Evolutionary conservation across 169 alveolate genomes (phyloP).

Genomic region (Toxoplasma gondii): DNA sequence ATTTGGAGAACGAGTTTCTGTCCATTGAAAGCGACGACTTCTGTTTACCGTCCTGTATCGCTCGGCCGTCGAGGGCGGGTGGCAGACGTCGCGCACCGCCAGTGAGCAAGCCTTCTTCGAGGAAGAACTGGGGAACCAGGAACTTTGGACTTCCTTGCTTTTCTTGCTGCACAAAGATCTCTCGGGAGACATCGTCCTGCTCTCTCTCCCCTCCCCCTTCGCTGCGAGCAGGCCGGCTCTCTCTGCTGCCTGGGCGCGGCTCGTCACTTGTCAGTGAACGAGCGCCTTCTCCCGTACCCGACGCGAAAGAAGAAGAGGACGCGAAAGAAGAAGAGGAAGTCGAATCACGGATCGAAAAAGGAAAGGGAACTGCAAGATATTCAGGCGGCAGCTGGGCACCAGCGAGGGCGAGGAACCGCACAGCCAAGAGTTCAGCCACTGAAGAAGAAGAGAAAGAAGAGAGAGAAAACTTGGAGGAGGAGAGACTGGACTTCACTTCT

Average conservation of each 20-base stretch:
- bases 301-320: background rate
- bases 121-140: background rate
- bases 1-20: no score
- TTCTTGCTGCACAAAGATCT: background rate
- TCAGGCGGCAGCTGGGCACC: background rate
- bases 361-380: background rate
- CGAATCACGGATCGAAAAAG: background rate
- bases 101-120: background rate
- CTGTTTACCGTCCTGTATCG: background rate
- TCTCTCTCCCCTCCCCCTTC: background rate
- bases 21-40: no score
- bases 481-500: background rate
- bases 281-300: background rate
- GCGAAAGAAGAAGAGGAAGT: background rate
- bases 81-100: conserved; percentile 20
- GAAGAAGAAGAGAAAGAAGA: background rate
- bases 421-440: background rate
- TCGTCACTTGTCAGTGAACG: background rate
- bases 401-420: background rate
- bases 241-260: background rate
- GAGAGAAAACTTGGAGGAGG: background rate
- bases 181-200: background rate
- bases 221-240: background rate
- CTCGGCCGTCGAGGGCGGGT: background rate
- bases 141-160: background rate